Conservation (phyloP, 2,329 filamentous ascomycete genomes). For the Fusarium scirpi region DNA sequence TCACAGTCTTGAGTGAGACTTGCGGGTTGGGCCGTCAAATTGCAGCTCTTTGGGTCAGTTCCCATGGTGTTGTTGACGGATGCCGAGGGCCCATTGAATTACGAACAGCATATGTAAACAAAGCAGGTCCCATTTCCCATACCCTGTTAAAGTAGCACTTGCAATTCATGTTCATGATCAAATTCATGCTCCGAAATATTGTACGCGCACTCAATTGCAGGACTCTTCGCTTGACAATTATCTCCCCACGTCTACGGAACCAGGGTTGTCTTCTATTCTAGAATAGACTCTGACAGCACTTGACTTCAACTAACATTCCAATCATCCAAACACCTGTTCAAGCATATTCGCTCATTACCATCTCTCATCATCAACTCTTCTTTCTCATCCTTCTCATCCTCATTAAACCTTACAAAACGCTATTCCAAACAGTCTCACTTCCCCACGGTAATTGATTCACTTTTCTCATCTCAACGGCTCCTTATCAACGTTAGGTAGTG, state of each 20-base stretch:
- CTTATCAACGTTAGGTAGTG: conserved; percentile 31
- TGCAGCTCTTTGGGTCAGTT: conserved; percentile 34
- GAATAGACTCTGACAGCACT: conserved; percentile 13
- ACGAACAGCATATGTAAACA: conserved; percentile 41
- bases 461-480: conserved; percentile 29
- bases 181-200: conserved; percentile 18
- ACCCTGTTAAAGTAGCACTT: conserved; percentile 25
- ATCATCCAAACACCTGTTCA: conserved; percentile 15
- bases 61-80: conserved; percentile 36
- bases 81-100: conserved; percentile 32
- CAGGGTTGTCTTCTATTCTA: conserved; percentile 3
- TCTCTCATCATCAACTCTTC: conserved; percentile 4
- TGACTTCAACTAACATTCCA: conserved; percentile 29
- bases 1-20: conserved; percentile 37
- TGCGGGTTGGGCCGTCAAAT: conserved; percentile 35
- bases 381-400: neutral
- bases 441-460: conserved; percentile 23
- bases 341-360: conserved; percentile 33
- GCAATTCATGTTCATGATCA: conserved; percentile 30
- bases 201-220: conserved; percentile 21
- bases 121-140: conserved; percentile 31
- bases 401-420: conserved; percentile 10
- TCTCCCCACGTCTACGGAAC: conserved; percentile 5
- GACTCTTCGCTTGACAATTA: conserved; percentile 9
- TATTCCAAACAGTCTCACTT: conserved; percentile 21